phyloP scores from a whole-genome alignment of 2,329 filamentous ascomycete genomes.

The Fusarium sp. region DNA sequence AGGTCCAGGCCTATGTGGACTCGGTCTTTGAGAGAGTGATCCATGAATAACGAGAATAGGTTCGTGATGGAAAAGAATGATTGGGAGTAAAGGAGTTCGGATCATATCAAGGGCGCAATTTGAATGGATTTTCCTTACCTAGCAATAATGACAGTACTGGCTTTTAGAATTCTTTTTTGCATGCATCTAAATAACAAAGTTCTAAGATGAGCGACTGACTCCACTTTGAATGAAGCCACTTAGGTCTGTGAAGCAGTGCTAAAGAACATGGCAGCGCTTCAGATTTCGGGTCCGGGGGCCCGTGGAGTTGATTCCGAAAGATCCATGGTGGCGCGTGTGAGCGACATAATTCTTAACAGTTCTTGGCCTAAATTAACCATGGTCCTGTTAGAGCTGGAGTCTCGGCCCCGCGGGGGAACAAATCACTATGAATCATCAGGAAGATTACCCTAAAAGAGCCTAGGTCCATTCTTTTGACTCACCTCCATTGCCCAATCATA shows the following conservation, averaged over 20 bases:
- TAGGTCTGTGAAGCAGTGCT: background rate
- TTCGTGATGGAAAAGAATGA: fast-evolving
- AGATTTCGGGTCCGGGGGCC: constrained; percentile 4
- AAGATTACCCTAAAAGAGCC: background rate
- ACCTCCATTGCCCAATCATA: background rate
- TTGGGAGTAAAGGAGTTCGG: background rate
- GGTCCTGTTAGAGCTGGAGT: fast-evolving
- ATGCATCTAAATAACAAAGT: fast-evolving
- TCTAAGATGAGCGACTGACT: fast-evolving
- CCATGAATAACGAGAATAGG: background rate
- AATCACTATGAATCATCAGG: constrained; percentile 27
- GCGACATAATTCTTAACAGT: background rate
- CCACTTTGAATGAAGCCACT: fast-evolving
- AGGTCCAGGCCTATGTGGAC: constrained; percentile 9
- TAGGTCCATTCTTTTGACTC: background rate
- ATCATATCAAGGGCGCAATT: fast-evolving
- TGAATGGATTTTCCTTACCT: fast-evolving
- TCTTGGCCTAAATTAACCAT: fast-evolving
- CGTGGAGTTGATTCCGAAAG: background rate
- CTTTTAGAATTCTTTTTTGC: fast-evolving
- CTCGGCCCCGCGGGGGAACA: background rate
- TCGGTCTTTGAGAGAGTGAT: constrained; percentile 1
- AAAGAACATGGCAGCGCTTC: background rate
- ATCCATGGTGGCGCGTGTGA: background rate
- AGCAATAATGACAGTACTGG: background rate